Evolutionary conservation across 176 grass and related monocot genomes (phyloP).

Genomic region (Carex littledalei): DNA sequence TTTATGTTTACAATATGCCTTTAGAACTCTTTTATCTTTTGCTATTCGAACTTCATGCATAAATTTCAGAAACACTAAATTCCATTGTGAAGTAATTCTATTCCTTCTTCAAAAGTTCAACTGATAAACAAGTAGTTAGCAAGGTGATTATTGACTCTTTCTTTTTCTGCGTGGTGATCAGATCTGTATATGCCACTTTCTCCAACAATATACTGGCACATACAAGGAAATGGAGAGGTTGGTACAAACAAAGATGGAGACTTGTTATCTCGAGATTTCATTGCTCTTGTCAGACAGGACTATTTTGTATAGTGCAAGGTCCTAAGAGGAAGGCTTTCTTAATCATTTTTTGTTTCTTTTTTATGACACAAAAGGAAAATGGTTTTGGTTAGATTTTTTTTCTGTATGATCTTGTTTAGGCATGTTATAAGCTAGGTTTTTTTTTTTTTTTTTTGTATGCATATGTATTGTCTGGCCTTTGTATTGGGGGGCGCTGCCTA

Average conservation of each 20-base stretch:
- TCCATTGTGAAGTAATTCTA: background rate
- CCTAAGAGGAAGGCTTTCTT: background rate
- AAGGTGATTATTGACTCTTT: background rate
- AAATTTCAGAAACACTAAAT: background rate
- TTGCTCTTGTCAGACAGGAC: conserved; percentile 68
- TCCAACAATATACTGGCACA: conserved; percentile 89
- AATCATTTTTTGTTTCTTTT: background rate
- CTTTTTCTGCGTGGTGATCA: conserved; percentile 26
- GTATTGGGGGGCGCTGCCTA: background rate
- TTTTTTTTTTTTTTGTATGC: background rate
- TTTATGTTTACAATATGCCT: background rate
- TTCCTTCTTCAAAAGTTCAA: background rate
- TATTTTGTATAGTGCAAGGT: conserved; percentile 63
- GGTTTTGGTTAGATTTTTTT: conserved; percentile 4
- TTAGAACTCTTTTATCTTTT: background rate
- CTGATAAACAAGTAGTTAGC: background rate
- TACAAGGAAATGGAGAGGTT: conserved; percentile 73
- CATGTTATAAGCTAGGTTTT: background rate
- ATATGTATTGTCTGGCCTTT: background rate
- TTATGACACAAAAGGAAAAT: background rate
- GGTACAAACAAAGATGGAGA: conserved; percentile 63
- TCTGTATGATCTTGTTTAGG: background rate
- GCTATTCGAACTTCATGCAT: background rate
- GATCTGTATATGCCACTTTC: conserved; percentile 74
- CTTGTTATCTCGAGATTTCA: conserved; percentile 52